These are phyloP conservation scores for Diaporthe sp. DNA, from an alignment of 2,329 filamentous ascomycete species.

Conservation along the genomic window DNA sequence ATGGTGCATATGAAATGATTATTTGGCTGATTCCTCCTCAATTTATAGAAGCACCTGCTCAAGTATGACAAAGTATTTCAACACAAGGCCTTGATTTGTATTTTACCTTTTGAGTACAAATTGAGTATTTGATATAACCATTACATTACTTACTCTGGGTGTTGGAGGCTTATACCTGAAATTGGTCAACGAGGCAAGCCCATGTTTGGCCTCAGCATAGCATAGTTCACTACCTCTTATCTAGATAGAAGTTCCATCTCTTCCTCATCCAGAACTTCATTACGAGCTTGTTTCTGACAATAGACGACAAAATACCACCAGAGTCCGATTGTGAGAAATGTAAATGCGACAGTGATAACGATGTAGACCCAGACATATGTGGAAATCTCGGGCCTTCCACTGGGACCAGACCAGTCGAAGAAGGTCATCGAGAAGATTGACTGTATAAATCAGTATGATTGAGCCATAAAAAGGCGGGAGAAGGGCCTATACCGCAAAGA, in stretches of 20 bases:
- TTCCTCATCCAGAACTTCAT: neutral
- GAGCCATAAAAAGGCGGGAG: neutral
- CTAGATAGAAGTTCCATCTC: neutral
- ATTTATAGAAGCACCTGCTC: no score
- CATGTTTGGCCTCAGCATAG: no score
- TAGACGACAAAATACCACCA: slow-evolving; percentile 36
- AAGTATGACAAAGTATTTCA: no score
- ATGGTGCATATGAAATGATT: no score
- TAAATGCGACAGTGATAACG: slow-evolving; percentile 11
- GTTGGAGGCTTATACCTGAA: no score
- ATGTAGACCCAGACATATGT: slow-evolving; percentile 46
- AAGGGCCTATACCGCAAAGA: slow-evolving; percentile 46
- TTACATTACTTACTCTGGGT: no score
- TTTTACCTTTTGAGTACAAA: no score
- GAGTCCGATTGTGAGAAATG: slow-evolving; percentile 21
- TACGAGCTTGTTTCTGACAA: neutral
- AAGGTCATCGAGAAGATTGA: slow-evolving; percentile 48
- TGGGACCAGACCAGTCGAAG: slow-evolving; percentile 45
- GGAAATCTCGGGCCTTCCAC: slow-evolving; percentile 39
- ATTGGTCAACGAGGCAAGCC: no score
- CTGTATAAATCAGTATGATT: slow-evolving; percentile 32
- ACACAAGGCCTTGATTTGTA: no score
- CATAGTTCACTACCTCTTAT: no score
- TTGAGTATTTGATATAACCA: no score
- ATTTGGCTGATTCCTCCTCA: no score